Percentiles rank a stretch among this genome's conserved stretches.
Evolutionary conservation across 1,284 basidiomycete species (phyloP).

Genomic region (Pseudozyma thailandica): DNA sequence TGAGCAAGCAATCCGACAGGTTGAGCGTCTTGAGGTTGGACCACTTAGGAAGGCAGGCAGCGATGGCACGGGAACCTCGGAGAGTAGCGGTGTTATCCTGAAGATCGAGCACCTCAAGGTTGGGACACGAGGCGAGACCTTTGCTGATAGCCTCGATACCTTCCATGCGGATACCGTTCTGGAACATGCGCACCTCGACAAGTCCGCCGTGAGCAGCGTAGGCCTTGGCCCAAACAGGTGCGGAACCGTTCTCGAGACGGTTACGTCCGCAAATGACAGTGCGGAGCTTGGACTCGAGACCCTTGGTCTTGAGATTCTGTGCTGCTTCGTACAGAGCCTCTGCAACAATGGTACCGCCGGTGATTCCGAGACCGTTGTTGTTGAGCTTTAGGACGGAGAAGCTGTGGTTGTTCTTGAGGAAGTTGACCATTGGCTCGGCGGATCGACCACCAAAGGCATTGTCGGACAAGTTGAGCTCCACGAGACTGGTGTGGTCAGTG

Average conservation of each 20-base stretch:
- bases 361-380: constrained; percentile 97
- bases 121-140: constrained; percentile 78
- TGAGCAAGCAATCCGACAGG: constrained; percentile 90
- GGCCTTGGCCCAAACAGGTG: constrained; percentile 84
- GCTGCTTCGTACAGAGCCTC: constrained; percentile 85
- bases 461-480: constrained; percentile 90
- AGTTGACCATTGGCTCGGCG: constrained; percentile 91
- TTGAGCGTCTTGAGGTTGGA: constrained; percentile 80
- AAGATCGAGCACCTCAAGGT: constrained; percentile 83
- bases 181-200: constrained; percentile 88
- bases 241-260: constrained; percentile 90
- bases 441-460: constrained; percentile 97
- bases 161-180: constrained; percentile 96
- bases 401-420: constrained; percentile 71
- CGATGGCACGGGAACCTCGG: constrained; percentile 80
- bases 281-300: constrained; percentile 78
- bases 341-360: constrained; percentile 86
- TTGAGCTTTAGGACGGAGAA: constrained; percentile 89
- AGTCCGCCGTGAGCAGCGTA: constrained; percentile 83
- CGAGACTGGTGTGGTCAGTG: constrained; percentile 79
- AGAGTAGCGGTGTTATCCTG: constrained; percentile 94
- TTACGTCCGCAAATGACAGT: constrained; percentile 93
- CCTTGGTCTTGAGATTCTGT: constrained; percentile 75
- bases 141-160: constrained; percentile 84
- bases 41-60: constrained; percentile 77